Conservation (phyloP, 192 early-diverging fungal genomes). For the Endogone sp. region DNA sequence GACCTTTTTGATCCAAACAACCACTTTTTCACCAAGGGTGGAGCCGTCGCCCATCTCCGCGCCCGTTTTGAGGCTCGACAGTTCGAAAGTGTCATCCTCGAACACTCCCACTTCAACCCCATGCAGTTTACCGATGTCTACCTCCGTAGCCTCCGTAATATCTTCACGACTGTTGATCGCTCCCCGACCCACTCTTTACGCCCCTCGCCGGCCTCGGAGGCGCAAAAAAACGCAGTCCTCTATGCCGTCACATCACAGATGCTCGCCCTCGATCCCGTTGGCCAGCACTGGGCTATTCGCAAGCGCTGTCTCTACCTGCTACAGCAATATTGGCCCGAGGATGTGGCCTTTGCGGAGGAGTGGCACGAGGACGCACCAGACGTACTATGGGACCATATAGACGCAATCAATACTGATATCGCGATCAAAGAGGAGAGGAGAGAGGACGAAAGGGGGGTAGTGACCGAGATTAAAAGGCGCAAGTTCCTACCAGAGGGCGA, state of each 20-base stretch:
- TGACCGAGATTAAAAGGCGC: neutral
- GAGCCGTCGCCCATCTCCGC: neutral
- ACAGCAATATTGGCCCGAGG: neutral
- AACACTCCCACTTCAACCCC: too few relatives aligned
- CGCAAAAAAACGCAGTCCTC: neutral
- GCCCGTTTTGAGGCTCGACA: too few relatives aligned
- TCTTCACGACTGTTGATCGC: neutral
- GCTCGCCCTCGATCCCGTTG: neutral
- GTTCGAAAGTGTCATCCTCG: too few relatives aligned
- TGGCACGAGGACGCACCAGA: neutral
- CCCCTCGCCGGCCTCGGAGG: neutral
- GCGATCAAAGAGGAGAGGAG: neutral
- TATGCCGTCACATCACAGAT: neutral
- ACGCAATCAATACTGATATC: neutral
- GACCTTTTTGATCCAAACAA: neutral
- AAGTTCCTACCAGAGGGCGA: neutral
- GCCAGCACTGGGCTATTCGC: neutral
- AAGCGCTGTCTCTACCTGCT: neutral
- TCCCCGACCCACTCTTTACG: too few relatives aligned
- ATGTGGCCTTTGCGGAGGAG: neutral
- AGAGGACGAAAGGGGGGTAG: neutral
- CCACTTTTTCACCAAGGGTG: neutral
- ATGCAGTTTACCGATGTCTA: too few relatives aligned
- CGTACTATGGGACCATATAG: neutral
- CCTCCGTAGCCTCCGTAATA: too few relatives aligned